These are phyloP conservation scores for Cicer judaicum DNA, from an alignment of 306 rosid genomes.

Conservation along the genomic window DNA sequence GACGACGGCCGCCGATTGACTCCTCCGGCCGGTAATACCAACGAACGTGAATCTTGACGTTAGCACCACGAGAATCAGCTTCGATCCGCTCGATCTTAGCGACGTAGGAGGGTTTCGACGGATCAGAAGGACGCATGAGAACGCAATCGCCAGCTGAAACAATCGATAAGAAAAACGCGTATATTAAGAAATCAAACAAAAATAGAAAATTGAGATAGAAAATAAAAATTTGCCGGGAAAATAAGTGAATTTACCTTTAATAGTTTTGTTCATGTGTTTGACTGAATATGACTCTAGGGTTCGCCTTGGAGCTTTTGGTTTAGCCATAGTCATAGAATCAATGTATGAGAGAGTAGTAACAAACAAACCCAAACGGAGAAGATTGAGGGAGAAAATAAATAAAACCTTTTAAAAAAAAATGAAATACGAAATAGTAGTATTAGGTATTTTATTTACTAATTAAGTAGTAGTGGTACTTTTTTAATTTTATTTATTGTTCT, in stretches of 20 bases:
- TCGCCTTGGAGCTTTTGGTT: constrained; percentile 86
- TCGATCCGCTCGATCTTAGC: constrained; percentile 96
- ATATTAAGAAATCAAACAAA: not conserved
- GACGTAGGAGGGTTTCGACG: constrained; percentile 84
- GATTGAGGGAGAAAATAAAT: constrained; percentile 35
- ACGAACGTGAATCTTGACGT: constrained; percentile 85
- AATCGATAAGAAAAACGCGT: not conserved
- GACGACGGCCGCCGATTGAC: constrained; percentile 97
- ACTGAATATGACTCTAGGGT: constrained; percentile 94
- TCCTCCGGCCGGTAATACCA: constrained; percentile 99
- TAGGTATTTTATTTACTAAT: not conserved
- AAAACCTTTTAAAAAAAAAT: not conserved
- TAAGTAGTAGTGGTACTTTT: too few relatives aligned
- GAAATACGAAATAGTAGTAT: not conserved
- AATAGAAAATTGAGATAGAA: not conserved
- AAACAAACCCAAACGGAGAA: not conserved
- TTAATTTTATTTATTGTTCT: not conserved
- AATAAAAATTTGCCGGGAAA: constrained; percentile 23
- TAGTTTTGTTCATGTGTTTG: constrained; percentile 76
- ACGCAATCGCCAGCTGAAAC: constrained; percentile 86
- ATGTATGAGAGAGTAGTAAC: not conserved
- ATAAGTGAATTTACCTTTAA: constrained; percentile 58
- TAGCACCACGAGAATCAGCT: constrained; percentile 89
- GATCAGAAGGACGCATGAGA: constrained; percentile 88
- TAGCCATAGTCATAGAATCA: constrained; percentile 81